These are phyloP conservation scores for Gnomoniopsis sp. DNA, from an alignment of 2,329 filamentous ascomycete species.

Conservation along the genomic window DNA sequence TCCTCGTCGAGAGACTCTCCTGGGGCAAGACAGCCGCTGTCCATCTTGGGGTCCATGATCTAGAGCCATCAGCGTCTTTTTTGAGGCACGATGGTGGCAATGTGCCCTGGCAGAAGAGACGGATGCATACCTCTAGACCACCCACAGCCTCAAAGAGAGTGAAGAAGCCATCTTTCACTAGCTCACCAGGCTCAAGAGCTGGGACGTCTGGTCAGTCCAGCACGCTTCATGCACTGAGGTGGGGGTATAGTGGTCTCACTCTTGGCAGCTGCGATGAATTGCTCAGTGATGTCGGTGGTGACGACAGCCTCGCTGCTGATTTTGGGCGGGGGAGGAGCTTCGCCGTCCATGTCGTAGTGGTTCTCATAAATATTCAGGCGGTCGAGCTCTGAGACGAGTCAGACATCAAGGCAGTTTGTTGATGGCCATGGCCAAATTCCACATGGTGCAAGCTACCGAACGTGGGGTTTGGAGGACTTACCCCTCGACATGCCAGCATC, in stretches of 20 bases:
- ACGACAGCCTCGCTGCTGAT: constrained; percentile 48
- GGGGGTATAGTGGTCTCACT: constrained; percentile 45
- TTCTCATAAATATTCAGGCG: constrained; percentile 36
- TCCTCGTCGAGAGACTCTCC: constrained; percentile 80
- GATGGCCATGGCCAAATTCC: constrained; percentile 19
- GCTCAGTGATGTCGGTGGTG: constrained; percentile 55
- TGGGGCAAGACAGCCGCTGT: constrained; percentile 78
- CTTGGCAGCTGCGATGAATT: constrained; percentile 50
- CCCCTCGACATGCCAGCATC: constrained; percentile 13
- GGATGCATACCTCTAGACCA: constrained; percentile 63
- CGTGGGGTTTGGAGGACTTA: constrained; percentile 1
- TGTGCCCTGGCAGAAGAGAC: neutral
- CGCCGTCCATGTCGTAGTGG: constrained; percentile 16
- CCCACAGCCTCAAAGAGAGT: constrained; percentile 93
- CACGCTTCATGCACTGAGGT: too few species aligned
- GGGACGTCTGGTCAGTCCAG: constrained; percentile 19
- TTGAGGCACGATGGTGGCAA: neutral
- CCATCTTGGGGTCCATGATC: constrained; percentile 99
- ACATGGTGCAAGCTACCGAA: neutral
- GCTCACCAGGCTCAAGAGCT: constrained; percentile 76
- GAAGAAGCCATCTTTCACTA: constrained; percentile 92
- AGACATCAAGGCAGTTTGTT: neutral
- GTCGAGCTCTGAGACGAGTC: constrained; percentile 34
- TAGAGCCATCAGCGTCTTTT: constrained; percentile 34
- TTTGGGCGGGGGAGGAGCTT: constrained; percentile 34